Percentiles rank a stretch among this genome's conserved stretches.
Conservation (phyloP, 2,329 filamentous ascomycete species). For the Chaetomium olivaceum region DNA sequence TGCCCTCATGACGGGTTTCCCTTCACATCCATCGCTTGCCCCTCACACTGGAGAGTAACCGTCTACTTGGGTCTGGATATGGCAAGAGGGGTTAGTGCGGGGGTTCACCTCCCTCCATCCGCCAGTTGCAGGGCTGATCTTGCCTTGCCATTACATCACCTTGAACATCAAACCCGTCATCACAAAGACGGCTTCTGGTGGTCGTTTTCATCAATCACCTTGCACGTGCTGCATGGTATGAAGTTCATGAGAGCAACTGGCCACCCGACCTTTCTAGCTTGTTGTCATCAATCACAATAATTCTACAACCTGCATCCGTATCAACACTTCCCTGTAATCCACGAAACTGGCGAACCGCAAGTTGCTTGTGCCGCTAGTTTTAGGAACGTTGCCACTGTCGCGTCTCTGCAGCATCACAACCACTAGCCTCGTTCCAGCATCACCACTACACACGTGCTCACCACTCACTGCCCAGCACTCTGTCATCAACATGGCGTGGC, state of each 20-base stretch:
- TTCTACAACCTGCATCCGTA: not conserved
- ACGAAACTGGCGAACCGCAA: constrained; percentile 15
- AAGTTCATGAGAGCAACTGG: not conserved
- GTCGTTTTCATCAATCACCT: not conserved
- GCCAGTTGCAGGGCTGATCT: not conserved
- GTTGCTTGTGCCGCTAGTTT: constrained; percentile 1
- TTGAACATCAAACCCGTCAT: constrained; percentile 28
- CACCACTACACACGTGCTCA: not conserved
- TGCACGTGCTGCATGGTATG: not conserved
- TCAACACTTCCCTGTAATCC: too few relatives aligned
- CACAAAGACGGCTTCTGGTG: constrained; percentile 12
- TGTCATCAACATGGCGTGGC: constrained; percentile 76
- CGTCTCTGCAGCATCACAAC: constrained; percentile 7
- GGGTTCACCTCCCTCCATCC: not conserved
- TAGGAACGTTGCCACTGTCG: constrained; percentile 1
- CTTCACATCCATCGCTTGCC: not conserved
- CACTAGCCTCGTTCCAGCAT: not conserved
- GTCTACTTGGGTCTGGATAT: too few relatives aligned
- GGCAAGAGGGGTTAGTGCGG: constrained; percentile 5
- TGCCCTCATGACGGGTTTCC: not conserved
- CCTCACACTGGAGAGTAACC: not conserved
- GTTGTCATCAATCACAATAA: not conserved
- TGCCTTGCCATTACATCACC: constrained; percentile 19
- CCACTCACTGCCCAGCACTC: not conserved
- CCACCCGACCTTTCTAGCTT: not conserved